Conservation (phyloP, 2,329 filamentous ascomycete genomes). For the Aureobasidium subglaciale region DNA sequence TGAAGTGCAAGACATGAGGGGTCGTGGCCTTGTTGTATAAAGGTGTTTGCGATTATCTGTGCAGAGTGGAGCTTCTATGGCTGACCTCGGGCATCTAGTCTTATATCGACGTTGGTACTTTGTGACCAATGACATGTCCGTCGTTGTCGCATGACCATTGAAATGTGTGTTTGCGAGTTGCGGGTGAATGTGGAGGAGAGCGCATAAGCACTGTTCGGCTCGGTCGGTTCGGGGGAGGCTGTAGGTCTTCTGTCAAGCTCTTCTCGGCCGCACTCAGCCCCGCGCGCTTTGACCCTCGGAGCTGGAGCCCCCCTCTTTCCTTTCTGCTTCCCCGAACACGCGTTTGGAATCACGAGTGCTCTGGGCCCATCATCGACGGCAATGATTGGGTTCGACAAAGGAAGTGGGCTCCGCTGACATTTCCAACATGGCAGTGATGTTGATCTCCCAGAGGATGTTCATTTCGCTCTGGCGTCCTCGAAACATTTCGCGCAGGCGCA, state of each 20-base stretch:
- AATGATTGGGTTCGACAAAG: no score
- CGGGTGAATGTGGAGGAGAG: not conserved
- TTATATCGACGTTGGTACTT: slow-evolving; percentile 2
- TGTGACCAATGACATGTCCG: not conserved
- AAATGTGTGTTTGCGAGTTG: not conserved
- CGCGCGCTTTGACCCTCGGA: not conserved
- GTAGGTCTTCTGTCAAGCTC: not conserved
- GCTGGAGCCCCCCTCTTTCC: not conserved
- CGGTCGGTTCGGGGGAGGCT: slow-evolving; percentile 11
- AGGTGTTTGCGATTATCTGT: not conserved
- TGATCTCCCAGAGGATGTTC: no score
- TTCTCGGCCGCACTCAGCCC: not conserved
- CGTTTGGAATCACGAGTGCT: no score
- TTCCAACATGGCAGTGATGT: no score
- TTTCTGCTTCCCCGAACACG: not conserved
- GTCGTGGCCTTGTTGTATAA: not conserved
- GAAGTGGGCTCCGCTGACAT: no score
- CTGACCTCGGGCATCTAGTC: not conserved
- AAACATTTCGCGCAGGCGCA: no score
- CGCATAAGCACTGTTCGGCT: not conserved
- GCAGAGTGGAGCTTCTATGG: not conserved
- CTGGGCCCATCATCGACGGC: no score
- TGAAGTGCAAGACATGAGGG: slow-evolving; percentile 12
- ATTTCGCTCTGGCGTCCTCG: no score
- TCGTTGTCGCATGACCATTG: slow-evolving; percentile 9